Evolutionary conservation across 306 rosid species (phyloP).

Genomic region (Trifolium repens): DNA sequence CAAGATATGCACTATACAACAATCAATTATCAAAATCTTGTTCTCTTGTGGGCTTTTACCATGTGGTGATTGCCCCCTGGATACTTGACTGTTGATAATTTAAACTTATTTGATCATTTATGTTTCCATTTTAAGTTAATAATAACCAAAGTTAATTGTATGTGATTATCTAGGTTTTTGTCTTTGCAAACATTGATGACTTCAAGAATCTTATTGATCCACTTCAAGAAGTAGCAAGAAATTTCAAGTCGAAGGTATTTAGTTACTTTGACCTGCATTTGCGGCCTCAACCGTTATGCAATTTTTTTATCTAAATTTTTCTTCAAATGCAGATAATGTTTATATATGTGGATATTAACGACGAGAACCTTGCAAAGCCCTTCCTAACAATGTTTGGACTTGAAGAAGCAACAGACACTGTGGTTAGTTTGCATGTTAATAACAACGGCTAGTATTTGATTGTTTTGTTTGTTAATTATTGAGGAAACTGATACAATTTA

Average conservation of each 20-base stretch:
- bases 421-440: conserved; percentile 61
- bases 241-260: conserved; percentile 81
- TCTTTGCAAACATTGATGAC: conserved; percentile 63
- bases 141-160: conserved; percentile 27
- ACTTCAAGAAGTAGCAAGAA: conserved; percentile 79
- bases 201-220: conserved; percentile 63
- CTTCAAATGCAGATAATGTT: conserved; percentile 70
- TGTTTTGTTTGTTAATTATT: conserved; percentile 12
- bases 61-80: neutral
- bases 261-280: conserved; percentile 36
- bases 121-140: conserved; percentile 20
- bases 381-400: conserved; percentile 82
- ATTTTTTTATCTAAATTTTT: conserved; percentile 34
- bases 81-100: conserved; percentile 1
- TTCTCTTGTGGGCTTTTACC: neutral
- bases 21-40: too few relatives aligned
- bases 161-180: conserved; percentile 62
- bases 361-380: conserved; percentile 96
- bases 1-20: too few relatives aligned
- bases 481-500: conserved; percentile 35
- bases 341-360: conserved; percentile 64
- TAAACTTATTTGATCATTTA: conserved; percentile 29
- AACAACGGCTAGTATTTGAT: conserved; percentile 28
- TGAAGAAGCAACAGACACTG: conserved; percentile 73
- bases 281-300: conserved; percentile 29